Conservation (phyloP, 2,329 filamentous ascomycete species). For the Calonectria honghensis region DNA sequence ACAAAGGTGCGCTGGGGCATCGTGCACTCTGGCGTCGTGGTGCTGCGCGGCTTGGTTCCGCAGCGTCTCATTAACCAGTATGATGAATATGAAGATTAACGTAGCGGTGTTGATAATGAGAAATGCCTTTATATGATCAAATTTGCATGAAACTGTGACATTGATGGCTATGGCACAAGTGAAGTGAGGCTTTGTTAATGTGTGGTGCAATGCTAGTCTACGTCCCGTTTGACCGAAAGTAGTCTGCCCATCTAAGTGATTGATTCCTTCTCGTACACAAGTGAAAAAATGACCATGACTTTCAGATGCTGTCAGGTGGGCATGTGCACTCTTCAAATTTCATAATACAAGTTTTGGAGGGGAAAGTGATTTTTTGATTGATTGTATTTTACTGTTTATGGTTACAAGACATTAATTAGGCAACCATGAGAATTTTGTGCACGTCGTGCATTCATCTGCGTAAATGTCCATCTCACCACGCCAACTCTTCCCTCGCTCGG, state of each 20-base stretch:
- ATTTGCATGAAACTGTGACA: no score
- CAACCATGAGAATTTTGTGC: neutral
- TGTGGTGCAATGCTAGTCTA: no score
- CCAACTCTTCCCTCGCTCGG: slow-evolving; percentile 38
- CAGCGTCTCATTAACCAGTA: slow-evolving; percentile 56
- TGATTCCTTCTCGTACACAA: neutral
- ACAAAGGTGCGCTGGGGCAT: slow-evolving; percentile 77
- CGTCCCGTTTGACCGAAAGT: no score
- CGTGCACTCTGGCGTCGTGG: slow-evolving; percentile 76
- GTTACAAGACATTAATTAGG: neutral
- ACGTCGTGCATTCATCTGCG: neutral
- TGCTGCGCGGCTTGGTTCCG: slow-evolving; percentile 64
- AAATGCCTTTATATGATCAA: neutral
- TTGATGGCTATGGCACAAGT: no score
- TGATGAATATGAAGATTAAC: slow-evolving; percentile 41
- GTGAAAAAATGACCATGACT: neutral
- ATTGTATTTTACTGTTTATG: neutral
- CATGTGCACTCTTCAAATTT: neutral
- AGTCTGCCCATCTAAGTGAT: neutral
- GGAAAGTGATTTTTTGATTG: neutral
- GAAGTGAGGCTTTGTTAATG: no score
- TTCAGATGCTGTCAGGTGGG: neutral
- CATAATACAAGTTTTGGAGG: neutral
- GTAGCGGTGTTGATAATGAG: slow-evolving; percentile 12
- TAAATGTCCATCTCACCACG: slow-evolving; percentile 36